Conservation (phyloP, 2,329 filamentous ascomycete genomes). For the Tolypocladium paradoxum region DNA sequence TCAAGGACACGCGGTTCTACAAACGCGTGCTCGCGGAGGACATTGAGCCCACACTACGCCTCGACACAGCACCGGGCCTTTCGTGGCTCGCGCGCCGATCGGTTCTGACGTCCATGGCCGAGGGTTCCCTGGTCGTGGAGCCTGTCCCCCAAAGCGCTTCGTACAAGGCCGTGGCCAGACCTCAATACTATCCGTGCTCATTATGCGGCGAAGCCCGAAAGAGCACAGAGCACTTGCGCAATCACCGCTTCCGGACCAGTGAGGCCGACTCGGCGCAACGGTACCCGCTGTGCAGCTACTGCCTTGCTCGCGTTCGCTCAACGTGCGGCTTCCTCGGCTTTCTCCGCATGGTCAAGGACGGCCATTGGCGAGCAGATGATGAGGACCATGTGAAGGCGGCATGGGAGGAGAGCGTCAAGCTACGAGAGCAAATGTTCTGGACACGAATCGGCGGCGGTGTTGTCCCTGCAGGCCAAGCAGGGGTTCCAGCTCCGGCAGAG, state of each 20-base stretch:
- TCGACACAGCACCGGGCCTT: constrained; percentile 81
- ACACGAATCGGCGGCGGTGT: constrained; percentile 85
- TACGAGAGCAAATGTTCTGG: constrained; percentile 97
- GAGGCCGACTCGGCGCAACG: constrained; percentile 79
- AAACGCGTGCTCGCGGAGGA: constrained; percentile 84
- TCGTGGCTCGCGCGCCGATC: constrained; percentile 88
- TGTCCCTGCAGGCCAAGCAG: constrained; percentile 45
- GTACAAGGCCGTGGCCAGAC: constrained; percentile 36
- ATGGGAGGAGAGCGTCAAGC: constrained; percentile 87
- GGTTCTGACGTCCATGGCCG: constrained; percentile 71
- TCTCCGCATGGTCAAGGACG: constrained; percentile 81
- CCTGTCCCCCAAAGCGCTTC: constrained; percentile 57
- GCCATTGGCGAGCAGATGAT: constrained; percentile 77
- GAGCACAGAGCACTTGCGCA: constrained; percentile 60
- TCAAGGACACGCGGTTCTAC: constrained; percentile 91
- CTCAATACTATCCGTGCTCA: constrained; percentile 60
- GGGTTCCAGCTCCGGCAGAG: constrained; percentile 5
- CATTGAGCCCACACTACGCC: constrained; percentile 82
- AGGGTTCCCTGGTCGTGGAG: constrained; percentile 81
- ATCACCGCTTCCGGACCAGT: constrained; percentile 79
- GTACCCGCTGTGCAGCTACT: constrained; percentile 85
- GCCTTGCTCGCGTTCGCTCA: constrained; percentile 69
- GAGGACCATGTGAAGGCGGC: constrained; percentile 75
- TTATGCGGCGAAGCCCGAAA: constrained; percentile 79
- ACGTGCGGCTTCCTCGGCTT: constrained; percentile 92